Base-by-base conservation (phyloP, 2,329 filamentous ascomycete genomes). In the Penicillium griseofulvum region DNA sequence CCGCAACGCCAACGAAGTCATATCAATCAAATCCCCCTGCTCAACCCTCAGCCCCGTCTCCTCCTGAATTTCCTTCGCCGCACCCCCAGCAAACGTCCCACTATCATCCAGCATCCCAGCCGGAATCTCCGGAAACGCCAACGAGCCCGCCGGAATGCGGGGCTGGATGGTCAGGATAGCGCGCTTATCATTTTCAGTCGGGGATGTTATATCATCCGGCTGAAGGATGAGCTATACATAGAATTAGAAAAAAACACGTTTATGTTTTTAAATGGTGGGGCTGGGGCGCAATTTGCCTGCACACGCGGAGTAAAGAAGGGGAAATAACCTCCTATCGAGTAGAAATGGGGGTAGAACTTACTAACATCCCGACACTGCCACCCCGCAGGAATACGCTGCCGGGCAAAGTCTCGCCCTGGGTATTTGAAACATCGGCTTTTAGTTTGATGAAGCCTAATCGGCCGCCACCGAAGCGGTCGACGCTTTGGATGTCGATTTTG, bases 21-120 rank as follows among this genome's bases (percentile, higher is more conserved):
- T 75, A 64, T 85, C 78, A 38, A 82, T 65, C 1, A 85, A 69
- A 31, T 85, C 79, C 7, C 70, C 65, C 39, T 77, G 71, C 3
- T 74, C 68, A 47, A 85, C 79, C 12, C 70, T 69, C n/a, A 86
- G 67, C 0, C 79, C 79, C 0, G 81, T 83, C 65, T 86, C 83
- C 65, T 85, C 82, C 29, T 78, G 61, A 34, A 86, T 82, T 59
- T 86, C 83, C 47, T 79, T 78, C 2, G 81, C 82, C 0, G 83
- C 83, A 10, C 74, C 78, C 7, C 83, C 82, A 0, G 76, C 72
- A 57, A 85, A 82, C 0, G 77, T 78, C 10, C 80, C 78, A 36
- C 70, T 72, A 56, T 81, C 80, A 59, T 86, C 83, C 1, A 86
- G 72, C 82, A 86, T 85, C 17, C 83, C 83, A 0, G 83, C 83